Percentiles rank a stretch among this genome's conserved stretches.
Conservation (phyloP, 345 rosid genomes). For the Hypericum perforatum region DNA sequence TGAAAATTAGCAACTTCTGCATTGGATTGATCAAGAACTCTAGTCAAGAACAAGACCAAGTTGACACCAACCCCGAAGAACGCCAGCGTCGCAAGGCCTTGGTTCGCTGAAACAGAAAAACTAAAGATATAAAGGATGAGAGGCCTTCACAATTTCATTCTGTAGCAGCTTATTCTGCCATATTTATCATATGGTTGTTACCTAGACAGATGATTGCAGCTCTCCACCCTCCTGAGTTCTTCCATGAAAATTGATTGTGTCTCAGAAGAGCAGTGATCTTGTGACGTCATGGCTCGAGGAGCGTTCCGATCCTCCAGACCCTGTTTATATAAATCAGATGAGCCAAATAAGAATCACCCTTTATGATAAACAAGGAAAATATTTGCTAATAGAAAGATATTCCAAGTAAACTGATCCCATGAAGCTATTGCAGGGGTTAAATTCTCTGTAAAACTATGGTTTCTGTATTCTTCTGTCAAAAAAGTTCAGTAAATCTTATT, state of each 20-base stretch:
- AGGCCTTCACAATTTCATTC: neutral
- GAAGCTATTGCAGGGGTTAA: too few relatives aligned
- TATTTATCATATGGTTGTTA: neutral
- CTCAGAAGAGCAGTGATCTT: too few relatives aligned
- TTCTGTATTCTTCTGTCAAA: too few relatives aligned
- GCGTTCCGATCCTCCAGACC: too few relatives aligned
- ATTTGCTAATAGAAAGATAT: too few relatives aligned
- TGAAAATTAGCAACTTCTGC: slow-evolving; percentile 79
- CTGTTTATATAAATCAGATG: too few relatives aligned
- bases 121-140: neutral
- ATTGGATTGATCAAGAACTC: slow-evolving; percentile 66
- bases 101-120: slow-evolving; percentile 39
- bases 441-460: too few relatives aligned
- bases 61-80: slow-evolving; percentile 93
- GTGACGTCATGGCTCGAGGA: too few relatives aligned
- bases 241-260: slow-evolving; percentile 20
- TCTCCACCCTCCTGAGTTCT: slow-evolving; percentile 22
- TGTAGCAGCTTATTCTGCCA: neutral
- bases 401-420: too few relatives aligned
- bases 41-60: slow-evolving; percentile 67
- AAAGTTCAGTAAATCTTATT: too few relatives aligned
- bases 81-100: slow-evolving; percentile 77
- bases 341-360: too few relatives aligned
- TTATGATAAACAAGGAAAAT: too few relatives aligned
- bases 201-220: slow-evolving; percentile 18